A percentile compares a stretch with the other conserved stretches of the same genome.
Conservation (phyloP, 768 basidiomycete genomes). For the Paxillus ammoniavirescens region DNA sequence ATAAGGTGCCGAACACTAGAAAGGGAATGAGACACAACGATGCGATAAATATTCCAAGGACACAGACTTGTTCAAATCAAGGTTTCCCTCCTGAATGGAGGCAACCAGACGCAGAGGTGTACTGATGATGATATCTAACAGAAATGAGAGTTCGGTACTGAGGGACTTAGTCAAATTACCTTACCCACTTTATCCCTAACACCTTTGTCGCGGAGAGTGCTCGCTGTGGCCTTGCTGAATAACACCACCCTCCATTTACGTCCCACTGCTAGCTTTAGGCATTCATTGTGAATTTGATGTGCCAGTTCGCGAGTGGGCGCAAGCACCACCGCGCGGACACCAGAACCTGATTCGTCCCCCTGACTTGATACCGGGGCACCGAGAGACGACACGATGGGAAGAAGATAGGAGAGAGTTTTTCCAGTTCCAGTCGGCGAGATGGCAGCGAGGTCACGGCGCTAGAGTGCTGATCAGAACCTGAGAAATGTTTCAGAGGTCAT, state of each 20-base stretch:
- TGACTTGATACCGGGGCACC: slow-evolving; percentile 51
- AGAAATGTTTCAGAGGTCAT: not conserved
- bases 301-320: slow-evolving; percentile 96
- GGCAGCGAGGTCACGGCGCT: slow-evolving; percentile 86
- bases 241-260: slow-evolving; percentile 80
- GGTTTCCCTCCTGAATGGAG: slow-evolving; percentile 63
- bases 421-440: slow-evolving; percentile 98
- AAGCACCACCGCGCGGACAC: slow-evolving; percentile 76
- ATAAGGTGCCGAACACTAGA: slow-evolving; percentile 80
- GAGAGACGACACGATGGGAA: slow-evolving; percentile 72
- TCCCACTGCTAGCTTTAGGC: slow-evolving; percentile 75
- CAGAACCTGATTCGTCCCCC: slow-evolving; percentile 45
- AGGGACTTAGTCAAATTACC: slow-evolving; percentile 25
- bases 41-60: slow-evolving; percentile 2
- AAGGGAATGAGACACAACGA: slow-evolving; percentile 2
- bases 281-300: slow-evolving; percentile 92
- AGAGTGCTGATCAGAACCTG: not conserved
- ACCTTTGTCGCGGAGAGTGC: slow-evolving; percentile 68
- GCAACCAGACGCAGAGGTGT: slow-evolving; percentile 89
- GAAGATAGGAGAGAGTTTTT: slow-evolving; percentile 90
- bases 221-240: slow-evolving; percentile 89
- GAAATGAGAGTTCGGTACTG: not conserved
- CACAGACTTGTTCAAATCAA: slow-evolving; percentile 73
- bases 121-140: slow-evolving; percentile 82
- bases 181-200: slow-evolving; percentile 76